Conservation (phyloP, 1,284 basidiomycete species). For the Gomphus sp. region DNA sequence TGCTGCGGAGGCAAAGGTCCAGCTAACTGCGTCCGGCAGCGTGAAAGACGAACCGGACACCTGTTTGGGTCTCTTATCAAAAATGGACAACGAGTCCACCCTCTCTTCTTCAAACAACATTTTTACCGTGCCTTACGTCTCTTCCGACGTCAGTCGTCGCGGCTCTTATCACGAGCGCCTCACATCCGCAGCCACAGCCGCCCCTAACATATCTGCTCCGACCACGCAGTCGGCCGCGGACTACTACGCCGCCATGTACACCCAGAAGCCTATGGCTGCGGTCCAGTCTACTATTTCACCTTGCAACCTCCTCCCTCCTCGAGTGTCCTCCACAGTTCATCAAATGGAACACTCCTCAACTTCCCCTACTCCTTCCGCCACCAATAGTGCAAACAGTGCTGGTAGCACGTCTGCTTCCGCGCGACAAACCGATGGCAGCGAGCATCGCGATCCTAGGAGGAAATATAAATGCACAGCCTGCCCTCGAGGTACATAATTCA, state of each 20-base stretch:
- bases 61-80: conserved; percentile 29
- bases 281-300: conserved; percentile 45
- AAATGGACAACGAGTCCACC: conserved; percentile 21
- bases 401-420: conserved; percentile 3
- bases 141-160: conserved; percentile 2
- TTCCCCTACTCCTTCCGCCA: conserved; percentile 8
- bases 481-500: conserved; percentile 46
- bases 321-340: conserved; percentile 30
- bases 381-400: conserved; percentile 8
- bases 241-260: conserved; percentile 39
- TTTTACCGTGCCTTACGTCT: conserved; percentile 36
- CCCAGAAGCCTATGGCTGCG: conserved; percentile 18
- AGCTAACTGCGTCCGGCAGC: conserved; percentile 9
- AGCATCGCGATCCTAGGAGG: conserved; percentile 53
- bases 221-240: conserved; percentile 34
- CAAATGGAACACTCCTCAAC: conserved; percentile 1
- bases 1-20: conserved; percentile 38
- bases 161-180: not conserved
- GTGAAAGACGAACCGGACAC: conserved; percentile 17
- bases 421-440: conserved; percentile 25
- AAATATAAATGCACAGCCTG: conserved; percentile 68
- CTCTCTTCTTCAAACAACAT: conserved; percentile 29
- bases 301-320: conserved; percentile 28
- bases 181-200: conserved; percentile 28
- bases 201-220: conserved; percentile 31